Evolutionary conservation across 129 eudicot species (phyloP).

Genomic region (Solidago caesia): DNA sequence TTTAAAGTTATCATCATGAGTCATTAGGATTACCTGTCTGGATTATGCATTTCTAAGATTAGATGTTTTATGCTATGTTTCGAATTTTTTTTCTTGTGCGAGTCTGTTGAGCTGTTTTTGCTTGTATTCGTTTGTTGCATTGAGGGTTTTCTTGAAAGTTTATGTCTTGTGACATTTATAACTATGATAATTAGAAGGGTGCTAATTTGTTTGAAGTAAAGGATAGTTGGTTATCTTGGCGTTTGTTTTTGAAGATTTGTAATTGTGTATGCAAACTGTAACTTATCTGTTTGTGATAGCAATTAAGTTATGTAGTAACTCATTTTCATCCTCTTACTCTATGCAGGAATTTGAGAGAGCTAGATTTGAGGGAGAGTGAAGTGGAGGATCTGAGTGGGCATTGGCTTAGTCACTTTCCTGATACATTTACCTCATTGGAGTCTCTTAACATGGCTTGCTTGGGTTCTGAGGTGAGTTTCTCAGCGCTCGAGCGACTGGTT

Average conservation of each 20-base stretch:
- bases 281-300: not conserved
- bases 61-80: no score
- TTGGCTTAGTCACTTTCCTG: constrained; percentile 84
- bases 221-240: not conserved
- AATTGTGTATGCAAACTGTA: not conserved
- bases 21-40: not conserved
- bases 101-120: not conserved
- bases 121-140: not conserved
- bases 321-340: not conserved
- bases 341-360: constrained; percentile 55
- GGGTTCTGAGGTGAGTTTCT: constrained; percentile 60
- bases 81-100: not conserved
- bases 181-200: not conserved
- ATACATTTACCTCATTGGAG: constrained; percentile 55
- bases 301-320: not conserved
- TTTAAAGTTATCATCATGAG: not conserved
- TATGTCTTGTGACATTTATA: not conserved
- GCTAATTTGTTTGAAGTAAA: not conserved
- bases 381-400: constrained; percentile 75
- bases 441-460: constrained; percentile 67
- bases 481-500: constrained; percentile 68
- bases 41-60: no score
- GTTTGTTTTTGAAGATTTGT: not conserved
- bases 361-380: constrained; percentile 77
- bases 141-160: not conserved